Conservation (phyloP, 2,329 filamentous ascomycete species). For the Calonectria hawksworthii region DNA sequence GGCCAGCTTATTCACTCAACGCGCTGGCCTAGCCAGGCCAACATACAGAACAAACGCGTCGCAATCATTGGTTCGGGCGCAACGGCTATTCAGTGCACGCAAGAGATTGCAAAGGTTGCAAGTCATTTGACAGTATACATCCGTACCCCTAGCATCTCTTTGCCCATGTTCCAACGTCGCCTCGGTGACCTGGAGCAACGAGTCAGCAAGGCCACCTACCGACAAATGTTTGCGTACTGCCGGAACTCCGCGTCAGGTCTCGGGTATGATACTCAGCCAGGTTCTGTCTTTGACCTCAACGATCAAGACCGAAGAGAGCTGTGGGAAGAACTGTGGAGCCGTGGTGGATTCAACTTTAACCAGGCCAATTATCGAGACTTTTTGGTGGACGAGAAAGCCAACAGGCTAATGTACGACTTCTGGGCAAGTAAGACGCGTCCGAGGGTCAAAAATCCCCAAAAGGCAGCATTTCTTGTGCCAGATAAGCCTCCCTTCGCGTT, state of each 20-base stretch:
- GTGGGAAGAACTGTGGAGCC: conserved; percentile 59
- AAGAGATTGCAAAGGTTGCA: conserved; percentile 52
- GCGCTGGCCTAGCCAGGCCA: conserved; percentile 41
- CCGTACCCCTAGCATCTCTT: conserved; percentile 69
- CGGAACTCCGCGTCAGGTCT: conserved; percentile 21
- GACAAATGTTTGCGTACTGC: conserved; percentile 35
- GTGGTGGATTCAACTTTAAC: conserved; percentile 63
- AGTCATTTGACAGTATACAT: conserved; percentile 63
- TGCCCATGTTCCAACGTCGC: conserved; percentile 68
- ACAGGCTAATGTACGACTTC: conserved; percentile 62
- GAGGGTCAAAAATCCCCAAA: conserved; percentile 60
- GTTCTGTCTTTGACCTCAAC: conserved; percentile 35
- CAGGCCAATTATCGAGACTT: conserved; percentile 62
- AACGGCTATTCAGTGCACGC: conserved; percentile 48
- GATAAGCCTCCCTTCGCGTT: conserved; percentile 59
- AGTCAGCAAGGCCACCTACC: conserved; percentile 51
- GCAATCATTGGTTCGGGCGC: conserved; percentile 51
- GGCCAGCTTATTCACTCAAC: conserved; percentile 48
- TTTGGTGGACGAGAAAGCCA: conserved; percentile 57
- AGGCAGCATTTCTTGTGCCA: conserved; percentile 62
- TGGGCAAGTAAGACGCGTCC: conserved; percentile 60
- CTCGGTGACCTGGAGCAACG: conserved; percentile 62
- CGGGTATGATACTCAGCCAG: conserved; percentile 24
- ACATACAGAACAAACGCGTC: conserved; percentile 43
- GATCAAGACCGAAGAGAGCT: conserved; percentile 58